These are phyloP conservation scores for Backusella mclennaniae DNA, from an alignment of 192 early-diverging fungal species.

Conservation along the genomic window DNA sequence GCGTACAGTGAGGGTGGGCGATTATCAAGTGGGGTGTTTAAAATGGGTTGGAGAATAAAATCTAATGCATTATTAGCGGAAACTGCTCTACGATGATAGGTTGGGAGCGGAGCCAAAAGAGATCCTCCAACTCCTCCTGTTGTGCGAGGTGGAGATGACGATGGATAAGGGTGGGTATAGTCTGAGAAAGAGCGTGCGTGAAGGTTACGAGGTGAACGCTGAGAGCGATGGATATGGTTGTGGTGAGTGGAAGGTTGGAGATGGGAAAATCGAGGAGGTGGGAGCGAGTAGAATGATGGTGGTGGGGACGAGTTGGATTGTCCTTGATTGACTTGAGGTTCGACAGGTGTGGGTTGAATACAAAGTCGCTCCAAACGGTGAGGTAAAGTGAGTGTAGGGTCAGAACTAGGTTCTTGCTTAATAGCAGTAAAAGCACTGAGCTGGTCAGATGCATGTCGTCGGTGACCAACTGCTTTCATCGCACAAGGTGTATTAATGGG, in stretches of 20 bases:
- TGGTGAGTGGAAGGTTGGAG: neutral
- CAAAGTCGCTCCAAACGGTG: conserved; percentile 9
- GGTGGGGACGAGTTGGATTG: conserved; percentile 2
- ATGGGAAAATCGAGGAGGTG: neutral
- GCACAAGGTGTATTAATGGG: neutral
- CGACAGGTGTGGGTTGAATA: conserved; percentile 19
- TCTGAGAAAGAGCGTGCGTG: conserved; percentile 40
- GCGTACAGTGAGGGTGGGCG: conserved; percentile 9
- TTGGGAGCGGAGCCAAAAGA: conserved; percentile 14
- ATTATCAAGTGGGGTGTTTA: neutral
- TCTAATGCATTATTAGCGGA: conserved; percentile 37
- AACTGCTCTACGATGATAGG: conserved; percentile 34
- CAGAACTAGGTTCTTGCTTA: conserved; percentile 42
- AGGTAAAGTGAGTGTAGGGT: neutral
- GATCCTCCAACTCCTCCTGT: neutral
- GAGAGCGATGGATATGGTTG: conserved; percentile 20
- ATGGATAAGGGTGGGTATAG: conserved; percentile 38
- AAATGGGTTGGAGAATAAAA: neutral
- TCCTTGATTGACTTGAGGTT: conserved; percentile 9
- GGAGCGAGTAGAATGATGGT: neutral
- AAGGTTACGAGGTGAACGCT: conserved; percentile 29
- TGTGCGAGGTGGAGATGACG: conserved; percentile 8
- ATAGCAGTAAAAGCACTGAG: conserved; percentile 56
- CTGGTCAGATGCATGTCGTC: conserved; percentile 24
- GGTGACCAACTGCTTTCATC: conserved; percentile 12